Evolutionary conservation across 345 rosid species (phyloP).

Genomic region (Eucalyptus curtisii): DNA sequence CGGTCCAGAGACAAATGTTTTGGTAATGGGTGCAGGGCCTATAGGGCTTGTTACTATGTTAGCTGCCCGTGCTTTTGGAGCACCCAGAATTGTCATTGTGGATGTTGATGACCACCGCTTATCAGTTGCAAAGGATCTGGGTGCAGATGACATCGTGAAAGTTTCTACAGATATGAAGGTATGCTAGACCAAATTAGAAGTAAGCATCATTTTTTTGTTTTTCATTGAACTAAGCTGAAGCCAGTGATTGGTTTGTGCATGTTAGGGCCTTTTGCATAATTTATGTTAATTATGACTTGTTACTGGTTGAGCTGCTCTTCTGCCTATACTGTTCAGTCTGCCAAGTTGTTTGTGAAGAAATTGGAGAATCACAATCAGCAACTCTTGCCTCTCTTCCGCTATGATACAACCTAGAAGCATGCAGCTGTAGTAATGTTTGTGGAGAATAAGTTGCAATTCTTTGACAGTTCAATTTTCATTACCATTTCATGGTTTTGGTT

Average conservation of each 20-base stretch:
- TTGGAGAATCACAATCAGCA: not conserved
- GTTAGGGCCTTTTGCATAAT: not conserved
- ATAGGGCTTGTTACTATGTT: constrained; percentile 84
- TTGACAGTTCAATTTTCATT: not conserved
- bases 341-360: not conserved
- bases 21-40: constrained; percentile 91
- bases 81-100: constrained; percentile 65
- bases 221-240: not conserved
- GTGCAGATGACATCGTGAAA: constrained; percentile 52
- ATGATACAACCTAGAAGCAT: not conserved
- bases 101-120: constrained; percentile 73
- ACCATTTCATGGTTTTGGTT: not conserved
- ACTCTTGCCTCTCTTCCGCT: not conserved
- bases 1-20: constrained; percentile 62
- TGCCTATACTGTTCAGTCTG: not conserved
- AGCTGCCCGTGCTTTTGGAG: constrained; percentile 88
- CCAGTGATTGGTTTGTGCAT: not conserved
- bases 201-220: not conserved
- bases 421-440: not conserved
- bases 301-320: not conserved
- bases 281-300: not conserved
- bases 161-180: constrained; percentile 68
- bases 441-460: not conserved
- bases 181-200: not conserved
- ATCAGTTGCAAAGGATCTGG: constrained; percentile 70